Percentiles rank a stretch among this genome's conserved stretches.
These are phyloP conservation scores for Kwoniella europaea DNA, from an alignment of 768 basidiomycete species.

Conservation along the genomic window DNA sequence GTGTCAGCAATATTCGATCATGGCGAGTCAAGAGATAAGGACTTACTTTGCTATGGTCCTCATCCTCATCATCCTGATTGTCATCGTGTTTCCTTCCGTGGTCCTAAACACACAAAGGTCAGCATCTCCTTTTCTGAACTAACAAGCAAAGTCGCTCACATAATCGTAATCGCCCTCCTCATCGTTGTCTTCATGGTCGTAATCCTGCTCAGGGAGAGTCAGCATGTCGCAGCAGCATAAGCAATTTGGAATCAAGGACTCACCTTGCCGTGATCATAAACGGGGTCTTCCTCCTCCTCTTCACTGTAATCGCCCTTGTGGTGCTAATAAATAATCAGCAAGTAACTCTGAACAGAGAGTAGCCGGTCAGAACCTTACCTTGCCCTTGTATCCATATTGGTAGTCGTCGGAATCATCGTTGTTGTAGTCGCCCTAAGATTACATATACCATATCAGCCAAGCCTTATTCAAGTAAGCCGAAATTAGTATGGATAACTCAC, in stretches of 20 bases:
- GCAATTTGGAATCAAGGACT: neutral
- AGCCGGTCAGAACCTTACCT: neutral
- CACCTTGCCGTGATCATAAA: neutral
- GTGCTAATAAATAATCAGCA: neutral
- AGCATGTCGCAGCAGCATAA: neutral
- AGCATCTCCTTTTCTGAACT: neutral
- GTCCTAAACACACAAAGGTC: neutral
- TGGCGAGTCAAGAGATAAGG: neutral
- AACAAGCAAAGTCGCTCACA: neutral
- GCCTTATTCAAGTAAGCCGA: neutral
- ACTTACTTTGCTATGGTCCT: neutral
- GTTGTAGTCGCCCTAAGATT: neutral
- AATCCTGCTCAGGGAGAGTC: neutral
- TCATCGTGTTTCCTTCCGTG: constrained; percentile 1
- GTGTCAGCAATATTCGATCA: no score
- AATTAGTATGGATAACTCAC: constrained; percentile 1
- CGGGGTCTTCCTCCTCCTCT: neutral
- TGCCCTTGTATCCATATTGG: neutral
- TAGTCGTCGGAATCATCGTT: neutral
- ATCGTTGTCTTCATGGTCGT: constrained; percentile 11
- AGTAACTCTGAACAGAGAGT: neutral
- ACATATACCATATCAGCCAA: neutral
- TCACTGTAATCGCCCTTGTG: neutral
- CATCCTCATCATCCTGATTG: neutral
- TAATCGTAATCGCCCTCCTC: neutral